Evolutionary conservation across 345 rosid genomes (phyloP), one percentile per base, ranked within the genome.

Genomic region (Draba incana): DNA sequence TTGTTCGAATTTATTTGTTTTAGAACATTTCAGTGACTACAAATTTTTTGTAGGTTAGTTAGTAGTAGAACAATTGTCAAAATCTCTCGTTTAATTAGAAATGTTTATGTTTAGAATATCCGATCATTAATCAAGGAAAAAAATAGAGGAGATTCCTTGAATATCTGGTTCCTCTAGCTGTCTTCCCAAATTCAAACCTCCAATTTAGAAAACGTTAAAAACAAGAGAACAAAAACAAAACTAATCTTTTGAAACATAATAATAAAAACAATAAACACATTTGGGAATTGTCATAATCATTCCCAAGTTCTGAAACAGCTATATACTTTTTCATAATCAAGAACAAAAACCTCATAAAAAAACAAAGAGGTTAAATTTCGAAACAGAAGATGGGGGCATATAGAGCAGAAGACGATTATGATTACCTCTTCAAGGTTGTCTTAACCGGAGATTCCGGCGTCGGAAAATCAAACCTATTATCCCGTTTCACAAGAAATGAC

Each of bases 371-470:
- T 71, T 30, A 30, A 42, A 1, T 10, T 42, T 9, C 3, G 30
- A 35, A 28, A 27, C 4, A 65, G 8, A 50, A 55, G 42, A 83
- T 85, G 90, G 88, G 83, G 56, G 81, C 84, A 43, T 83, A 83
- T 68, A 72, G 81, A 66, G 86, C 86, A 44, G 93, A 87, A 47
- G 93, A 87, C 4, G 93, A 87, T 76, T 87, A 85, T 35, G 90
- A 85, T 74, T 87, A 85, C 80, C 77, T 87, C 62, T 87, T 87
- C 69, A 92, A 92, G 88, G 86, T 92, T 23, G 98, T 89, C 16
- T 57, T 92, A 66, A 89, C 92, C 35, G 98, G 97, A 0, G 98
- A 92, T 70, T 92, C 97, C 1, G 97, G 95, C 0, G 97, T 89
- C 3, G 92, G 98, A 27, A 92, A 92, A 78, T 89, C 98, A 7